These are phyloP conservation scores for Eutrema heterophyllum DNA, from an alignment of 345 rosid genomes.

Conservation along the genomic window DNA sequence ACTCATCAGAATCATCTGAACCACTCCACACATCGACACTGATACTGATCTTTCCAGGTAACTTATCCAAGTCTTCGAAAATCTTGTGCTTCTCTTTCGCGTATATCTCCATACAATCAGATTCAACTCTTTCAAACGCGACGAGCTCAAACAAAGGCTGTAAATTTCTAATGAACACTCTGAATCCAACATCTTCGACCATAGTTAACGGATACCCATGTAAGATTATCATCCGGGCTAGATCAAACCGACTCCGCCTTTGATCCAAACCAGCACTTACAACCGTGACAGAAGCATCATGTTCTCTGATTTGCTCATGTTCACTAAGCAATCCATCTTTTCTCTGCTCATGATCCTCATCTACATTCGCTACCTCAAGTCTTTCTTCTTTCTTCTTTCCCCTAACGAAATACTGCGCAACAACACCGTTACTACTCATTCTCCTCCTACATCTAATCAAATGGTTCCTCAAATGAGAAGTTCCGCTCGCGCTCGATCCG, in stretches of 20 bases:
- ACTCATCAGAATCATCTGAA: conserved; percentile 40
- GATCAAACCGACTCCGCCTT: conserved; percentile 66
- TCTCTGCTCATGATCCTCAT: conserved; percentile 36
- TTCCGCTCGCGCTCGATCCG: conserved; percentile 80
- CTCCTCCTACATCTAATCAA: conserved; percentile 66
- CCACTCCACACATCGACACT: conserved; percentile 55
- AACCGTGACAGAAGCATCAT: conserved; percentile 15
- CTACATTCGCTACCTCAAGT: conserved; percentile 34
- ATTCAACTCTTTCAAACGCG: conserved; percentile 49
- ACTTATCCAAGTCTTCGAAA: conserved; percentile 58
- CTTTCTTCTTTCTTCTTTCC: conserved; percentile 57
- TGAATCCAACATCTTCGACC: conserved; percentile 81
- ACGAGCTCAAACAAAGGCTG: conserved; percentile 69
- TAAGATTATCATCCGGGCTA: conserved; percentile 72
- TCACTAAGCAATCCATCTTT: conserved; percentile 55
- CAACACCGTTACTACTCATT: conserved; percentile 37
- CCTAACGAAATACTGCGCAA: conserved; percentile 33
- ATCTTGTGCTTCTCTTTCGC: conserved; percentile 63
- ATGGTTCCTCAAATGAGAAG: conserved; percentile 83
- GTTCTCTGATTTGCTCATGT: conserved; percentile 40
- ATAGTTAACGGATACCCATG: conserved; percentile 67
- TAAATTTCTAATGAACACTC: conserved; percentile 59
- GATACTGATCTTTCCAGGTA: conserved; percentile 69
- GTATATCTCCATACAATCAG: conserved; percentile 74
- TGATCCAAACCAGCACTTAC: conserved; percentile 46